Evolutionary conservation across 768 basidiomycete species (phyloP), one percentile per base, ranked within the genome.

Genomic region (Tephrocybe sp.): DNA sequence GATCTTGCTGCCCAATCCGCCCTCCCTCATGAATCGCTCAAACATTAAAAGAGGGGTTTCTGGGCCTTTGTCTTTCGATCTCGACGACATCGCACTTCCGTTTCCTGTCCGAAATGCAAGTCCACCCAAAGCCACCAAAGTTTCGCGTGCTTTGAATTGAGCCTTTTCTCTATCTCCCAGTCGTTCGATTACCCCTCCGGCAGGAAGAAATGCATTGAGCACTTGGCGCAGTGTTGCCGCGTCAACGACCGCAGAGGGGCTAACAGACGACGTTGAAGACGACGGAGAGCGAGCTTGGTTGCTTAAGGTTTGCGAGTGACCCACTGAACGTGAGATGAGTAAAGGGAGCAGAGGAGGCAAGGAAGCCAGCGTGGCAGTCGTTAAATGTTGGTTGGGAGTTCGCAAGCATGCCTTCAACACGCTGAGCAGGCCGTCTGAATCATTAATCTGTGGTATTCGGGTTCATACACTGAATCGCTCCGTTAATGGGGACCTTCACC

Each of bases 121-220:
- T 27, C 83, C 84, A 48, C 86, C 91, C 16, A 92, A 77, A 45
- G 83, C 72, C 38, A 87, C 83, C n/a, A 95, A 67, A 18, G 80
- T 76, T 63, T 92, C 86, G 38, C 86, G 80, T 22, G 92, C 92
- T 56, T 84, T 86, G 24, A 82, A 72, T 54, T 91, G 79, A 9
- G 83, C 73, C 53, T 75, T 78, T 64, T 90, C 88, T 57, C 84
- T 86, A 63, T 95, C 92, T 22, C 90, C 91, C 13, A 95, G 77
- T 40, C 89, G 82, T 60, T 95, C 92, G 49, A 94, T 73, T 18
- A 92, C 73, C 32, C 88, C 90, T 34, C 88, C 88, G 1, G 85
- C 60, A 22, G 90, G 82, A 26, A 92, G 73, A 63, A 94, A 85
- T 9, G 87, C 77, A 40, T 64, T 63, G 48, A 94, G 70, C 37